phyloP scores from a whole-genome alignment of 192 early-diverging fungal genomes.

The Jimgerdemannia flammicorona region DNA sequence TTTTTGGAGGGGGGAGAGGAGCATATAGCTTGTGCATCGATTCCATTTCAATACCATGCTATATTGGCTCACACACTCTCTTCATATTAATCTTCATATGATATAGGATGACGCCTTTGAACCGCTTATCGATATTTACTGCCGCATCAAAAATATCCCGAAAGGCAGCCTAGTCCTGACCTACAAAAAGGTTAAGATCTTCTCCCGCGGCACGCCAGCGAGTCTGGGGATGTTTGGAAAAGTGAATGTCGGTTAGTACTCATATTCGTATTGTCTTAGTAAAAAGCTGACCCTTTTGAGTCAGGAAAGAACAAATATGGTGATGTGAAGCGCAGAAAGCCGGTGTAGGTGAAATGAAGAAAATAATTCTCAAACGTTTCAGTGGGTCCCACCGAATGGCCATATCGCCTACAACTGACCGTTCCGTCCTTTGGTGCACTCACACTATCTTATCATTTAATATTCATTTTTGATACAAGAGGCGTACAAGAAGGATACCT shows the following conservation, averaged over 20 bases:
- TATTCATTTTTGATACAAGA: constrained; percentile 1
- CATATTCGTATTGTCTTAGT: neutral
- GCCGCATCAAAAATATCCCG: constrained; percentile 1
- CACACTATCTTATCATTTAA: neutral
- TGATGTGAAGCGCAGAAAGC: neutral
- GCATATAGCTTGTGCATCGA: no score
- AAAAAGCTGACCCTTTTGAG: neutral
- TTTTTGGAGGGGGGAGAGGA: no score
- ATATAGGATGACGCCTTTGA: constrained; percentile 18
- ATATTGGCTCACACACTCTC: neutral
- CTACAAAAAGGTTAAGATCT: constrained; percentile 9
- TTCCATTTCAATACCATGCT: neutral
- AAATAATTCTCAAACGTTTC: neutral
- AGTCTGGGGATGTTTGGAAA: constrained; percentile 8
- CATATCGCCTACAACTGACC: neutral
- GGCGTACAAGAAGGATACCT: constrained; percentile 8
- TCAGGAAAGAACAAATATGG: neutral
- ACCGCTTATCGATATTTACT: constrained; percentile 19
- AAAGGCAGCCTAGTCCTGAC: constrained; percentile 16
- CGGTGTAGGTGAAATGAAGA: neutral
- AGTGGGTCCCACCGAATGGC: neutral
- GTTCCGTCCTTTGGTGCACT: neutral
- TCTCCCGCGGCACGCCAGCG: constrained; percentile 25
- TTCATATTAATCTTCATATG: neutral
- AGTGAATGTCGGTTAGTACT: constrained; percentile 11